phyloP scores from a whole-genome alignment of 345 rosid species.

The Ceriops zippeliana region DNA sequence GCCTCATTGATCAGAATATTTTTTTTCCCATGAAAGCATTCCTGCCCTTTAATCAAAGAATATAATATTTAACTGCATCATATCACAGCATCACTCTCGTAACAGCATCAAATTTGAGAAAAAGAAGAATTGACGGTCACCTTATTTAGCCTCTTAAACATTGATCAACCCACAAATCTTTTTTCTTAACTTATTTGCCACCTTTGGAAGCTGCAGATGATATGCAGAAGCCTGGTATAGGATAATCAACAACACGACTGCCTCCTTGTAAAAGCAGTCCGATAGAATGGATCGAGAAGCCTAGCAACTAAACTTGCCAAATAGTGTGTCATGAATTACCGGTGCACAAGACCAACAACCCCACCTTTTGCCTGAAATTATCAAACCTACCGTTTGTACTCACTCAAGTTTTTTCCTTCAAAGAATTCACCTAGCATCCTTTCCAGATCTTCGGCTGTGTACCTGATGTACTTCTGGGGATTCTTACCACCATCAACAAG shows the following conservation, averaged over 20 bases:
- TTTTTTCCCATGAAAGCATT: too few relatives aligned
- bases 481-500: constrained; percentile 82
- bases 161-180: too few relatives aligned
- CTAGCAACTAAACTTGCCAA: neutral
- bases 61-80: neutral
- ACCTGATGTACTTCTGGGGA: constrained; percentile 77
- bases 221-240: too few relatives aligned
- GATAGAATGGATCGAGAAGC: neutral
- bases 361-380: neutral
- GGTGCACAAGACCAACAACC: neutral
- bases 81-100: neutral
- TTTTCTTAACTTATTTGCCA: neutral
- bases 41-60: too few relatives aligned
- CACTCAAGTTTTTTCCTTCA: constrained; percentile 75
- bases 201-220: neutral
- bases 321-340: neutral
- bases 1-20: too few relatives aligned
- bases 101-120: neutral
- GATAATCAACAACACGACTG: neutral
- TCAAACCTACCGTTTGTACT: constrained; percentile 52
- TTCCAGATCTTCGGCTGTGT: constrained; percentile 85
- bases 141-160: constrained; percentile 1
- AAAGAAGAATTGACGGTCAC: neutral
- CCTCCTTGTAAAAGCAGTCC: neutral
- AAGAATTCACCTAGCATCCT: constrained; percentile 90